Evolutionary conservation across 1,139 yeast species (phyloP), one percentile per base, ranked within the genome.

Genomic region (Arxiozyma slooffiae): DNA sequence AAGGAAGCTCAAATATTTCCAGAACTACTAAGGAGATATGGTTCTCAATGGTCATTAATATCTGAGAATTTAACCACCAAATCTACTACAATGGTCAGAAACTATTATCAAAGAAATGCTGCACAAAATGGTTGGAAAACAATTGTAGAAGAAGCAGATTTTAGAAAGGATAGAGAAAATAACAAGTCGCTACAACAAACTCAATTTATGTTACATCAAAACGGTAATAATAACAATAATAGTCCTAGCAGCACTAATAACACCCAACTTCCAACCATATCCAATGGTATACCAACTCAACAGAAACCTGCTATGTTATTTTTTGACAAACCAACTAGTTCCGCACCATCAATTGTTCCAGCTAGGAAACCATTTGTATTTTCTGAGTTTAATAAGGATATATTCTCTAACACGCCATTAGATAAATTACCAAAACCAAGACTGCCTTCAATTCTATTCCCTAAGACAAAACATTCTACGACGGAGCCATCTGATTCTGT

Each of bases 21-120:
- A 1, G 70, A 70, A 30, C 70, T 89, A 34, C 67, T 90, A 47
- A 73, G 71, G 45, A 73, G 77, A 42, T 77, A 74, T 68, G 97
- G 97, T 7, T 79, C 92, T 0, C 81, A 81, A 52, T 90, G 97
- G 96, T 80, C 81, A 1, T 71, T 75, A 2, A 87, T 90, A 57
- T 85, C 96, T 0, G 80, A 78, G 52, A 79, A 77, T 50, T 71
- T 90, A 59, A 76, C 81, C 34, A 81, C 92, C 4, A 89, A 89
- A 67, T 82, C 94, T 1, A 79, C 90, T 0, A 84, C 92, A 0
- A 87, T 88, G 96, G 94, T 89, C 1, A 75, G 89, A 51, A 89
- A 89, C 60, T 89, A 85, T 62, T 90, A 75, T 66, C 80, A 78
- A 57, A 75, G 89, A 59, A 82, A 83, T 66, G 83, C 85, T 1